Evolutionary conservation across 2,329 filamentous ascomycete species (phyloP), one percentile per base, ranked within the genome.

Genomic region (Rachicladosporium sp.): DNA sequence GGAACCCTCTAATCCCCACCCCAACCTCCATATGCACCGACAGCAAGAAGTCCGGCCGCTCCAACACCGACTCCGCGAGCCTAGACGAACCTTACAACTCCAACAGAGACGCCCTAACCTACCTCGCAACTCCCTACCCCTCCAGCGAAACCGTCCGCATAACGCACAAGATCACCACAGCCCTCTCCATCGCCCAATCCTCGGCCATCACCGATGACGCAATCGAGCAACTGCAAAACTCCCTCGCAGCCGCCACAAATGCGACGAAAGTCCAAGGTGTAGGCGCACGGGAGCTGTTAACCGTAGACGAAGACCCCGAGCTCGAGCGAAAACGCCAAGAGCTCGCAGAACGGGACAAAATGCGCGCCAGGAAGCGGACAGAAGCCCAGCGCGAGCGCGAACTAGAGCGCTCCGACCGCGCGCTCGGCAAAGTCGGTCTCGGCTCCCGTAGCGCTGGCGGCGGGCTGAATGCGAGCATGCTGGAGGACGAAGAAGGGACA

Each of bases 151-250:
- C 83, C 15, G 68, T 88, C 44, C 72, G 84, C 54, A 74, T 82
- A 6, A 78, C 85, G 10, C 81, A 82, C 43, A 84, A 88, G 56
- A 69, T 89, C 53, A 80, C 79, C 7, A 79, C 84, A 45, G 76
- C 82, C 45, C 78, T 82, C 52, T 76, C 70, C 4, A 71, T 89
- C 23, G 70, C 74, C 29, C 77, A 81, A 5, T 80, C 80, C 51
- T 73, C 76, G 53, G 71, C 73, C 35, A 70, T 78, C 13, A 75
- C 80, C 48, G 82, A 88, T 50, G 78, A 81, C 45, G 82, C 83
- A 4, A 66, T 87, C 6, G 71, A 80, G 48, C 71, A 73, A 38
- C 67, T 88, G 11, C 78, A 81, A 42, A 75, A 73, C 51, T 73
- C 74, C 37, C 73, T 88, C 59, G 77, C 78, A 13, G 72, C 70